These are phyloP conservation scores for Globisporangium parvum DNA, from an alignment of 352 stramenopile species.

Conservation along the genomic window DNA sequence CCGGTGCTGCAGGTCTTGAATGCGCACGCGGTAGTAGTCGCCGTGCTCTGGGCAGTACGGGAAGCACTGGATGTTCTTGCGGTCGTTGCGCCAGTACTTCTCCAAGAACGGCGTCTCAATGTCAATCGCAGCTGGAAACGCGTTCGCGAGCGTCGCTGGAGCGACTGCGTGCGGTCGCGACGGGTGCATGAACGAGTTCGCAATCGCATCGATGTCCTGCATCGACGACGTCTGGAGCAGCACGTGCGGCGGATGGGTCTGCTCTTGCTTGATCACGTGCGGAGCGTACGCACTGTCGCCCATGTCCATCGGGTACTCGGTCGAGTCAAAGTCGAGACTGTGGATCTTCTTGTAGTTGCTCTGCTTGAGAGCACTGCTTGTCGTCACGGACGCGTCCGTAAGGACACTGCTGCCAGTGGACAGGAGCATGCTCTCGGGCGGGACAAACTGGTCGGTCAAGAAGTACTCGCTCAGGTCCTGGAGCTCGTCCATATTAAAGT, in stretches of 20 bases:
- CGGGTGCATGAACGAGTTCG: constrained; percentile 41
- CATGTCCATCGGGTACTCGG: constrained; percentile 23
- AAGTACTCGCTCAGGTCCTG: constrained; percentile 75
- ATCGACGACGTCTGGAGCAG: constrained; percentile 8
- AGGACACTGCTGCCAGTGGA: not conserved
- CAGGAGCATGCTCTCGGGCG: constrained; percentile 5
- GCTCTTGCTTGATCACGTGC: constrained; percentile 33
- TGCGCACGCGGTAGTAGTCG: constrained; percentile 86
- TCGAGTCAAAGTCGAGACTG: constrained; percentile 66
- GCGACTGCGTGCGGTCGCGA: constrained; percentile 16
- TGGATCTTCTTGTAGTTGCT: constrained; percentile 60
- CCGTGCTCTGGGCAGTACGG: constrained; percentile 85
- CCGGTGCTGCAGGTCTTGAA: constrained; percentile 77
- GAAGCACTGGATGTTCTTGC: constrained; percentile 92
- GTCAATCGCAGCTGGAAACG: constrained; percentile 51
- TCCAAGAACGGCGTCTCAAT: constrained; percentile 82
- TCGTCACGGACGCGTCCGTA: not conserved
- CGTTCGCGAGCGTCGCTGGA: constrained; percentile 9
- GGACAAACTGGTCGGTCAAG: constrained; percentile 42
- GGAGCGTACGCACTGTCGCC: constrained; percentile 8
- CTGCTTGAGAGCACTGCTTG: constrained; percentile 11
- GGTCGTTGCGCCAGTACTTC: constrained; percentile 91
- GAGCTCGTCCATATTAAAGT: constrained; percentile 68
- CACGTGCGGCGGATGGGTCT: constrained; percentile 2
- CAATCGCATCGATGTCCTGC: constrained; percentile 46